Conservation (phyloP, 345 rosid species). For the Combretum micranthum region DNA sequence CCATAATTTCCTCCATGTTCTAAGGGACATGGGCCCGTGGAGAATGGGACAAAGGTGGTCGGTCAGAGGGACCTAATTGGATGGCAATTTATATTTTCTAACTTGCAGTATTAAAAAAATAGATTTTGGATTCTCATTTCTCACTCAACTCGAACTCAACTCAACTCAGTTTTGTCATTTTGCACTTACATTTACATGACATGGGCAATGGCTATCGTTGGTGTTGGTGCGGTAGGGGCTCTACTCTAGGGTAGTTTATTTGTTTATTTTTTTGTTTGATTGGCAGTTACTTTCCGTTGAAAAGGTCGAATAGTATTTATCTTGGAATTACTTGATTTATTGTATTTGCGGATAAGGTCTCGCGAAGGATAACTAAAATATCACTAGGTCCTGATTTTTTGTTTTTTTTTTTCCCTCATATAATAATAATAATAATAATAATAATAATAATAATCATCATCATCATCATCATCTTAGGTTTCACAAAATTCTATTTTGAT, state of each 20-base stretch:
- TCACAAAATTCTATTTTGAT: too few species aligned
- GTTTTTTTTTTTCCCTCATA: not conserved
- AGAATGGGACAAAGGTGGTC: slow-evolving; percentile 39
- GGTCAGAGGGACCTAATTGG: slow-evolving; percentile 24
- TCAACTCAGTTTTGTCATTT: not conserved
- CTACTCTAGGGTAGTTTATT: not conserved
- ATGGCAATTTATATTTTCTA: not conserved
- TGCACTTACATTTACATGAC: not conserved
- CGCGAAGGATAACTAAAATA: too few species aligned
- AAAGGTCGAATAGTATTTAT: not conserved
- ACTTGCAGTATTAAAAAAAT: too few species aligned
- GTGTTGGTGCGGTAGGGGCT: too few species aligned
- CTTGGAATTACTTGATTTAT: not conserved
- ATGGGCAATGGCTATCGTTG: too few species aligned
- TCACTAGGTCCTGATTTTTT: not conserved
- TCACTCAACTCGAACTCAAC: too few species aligned
- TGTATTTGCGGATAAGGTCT: not conserved
- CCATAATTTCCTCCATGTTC: slow-evolving; percentile 71
- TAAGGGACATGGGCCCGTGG: slow-evolving; percentile 37
- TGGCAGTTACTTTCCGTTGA: slow-evolving; percentile 37
- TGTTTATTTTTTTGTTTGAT: slow-evolving; percentile 9
- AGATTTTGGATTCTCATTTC: not conserved
- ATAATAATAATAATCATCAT: too few species aligned
- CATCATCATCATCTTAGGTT: too few species aligned
- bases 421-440: too few species aligned